Percentiles rank a stretch among this genome's conserved stretches.
Conservation (phyloP, 345 rosid genomes). For the Brassica juncea region DNA sequence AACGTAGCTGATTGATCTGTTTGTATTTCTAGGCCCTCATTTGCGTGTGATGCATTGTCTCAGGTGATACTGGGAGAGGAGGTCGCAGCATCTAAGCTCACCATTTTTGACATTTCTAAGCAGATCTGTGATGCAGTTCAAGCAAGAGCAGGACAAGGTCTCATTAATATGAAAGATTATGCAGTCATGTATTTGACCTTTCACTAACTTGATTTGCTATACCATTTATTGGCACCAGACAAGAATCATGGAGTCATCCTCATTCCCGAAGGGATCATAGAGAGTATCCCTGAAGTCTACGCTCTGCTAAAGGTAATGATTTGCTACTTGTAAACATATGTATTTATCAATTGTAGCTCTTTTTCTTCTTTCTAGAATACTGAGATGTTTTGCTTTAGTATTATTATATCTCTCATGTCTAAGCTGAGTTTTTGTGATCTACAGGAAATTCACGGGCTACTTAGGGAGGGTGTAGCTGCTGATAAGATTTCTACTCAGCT, state of each 20-base stretch:
- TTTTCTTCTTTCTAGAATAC: background rate
- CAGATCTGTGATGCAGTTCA: slow-evolving; percentile 97
- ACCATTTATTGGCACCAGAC: slow-evolving; percentile 49
- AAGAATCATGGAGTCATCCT: slow-evolving; percentile 95
- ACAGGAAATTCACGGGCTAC: slow-evolving; percentile 85
- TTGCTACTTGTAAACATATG: slow-evolving; percentile 12
- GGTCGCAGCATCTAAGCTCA: slow-evolving; percentile 97
- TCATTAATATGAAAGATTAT: slow-evolving; percentile 12
- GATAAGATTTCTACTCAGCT: slow-evolving; percentile 83
- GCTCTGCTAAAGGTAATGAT: slow-evolving; percentile 79
- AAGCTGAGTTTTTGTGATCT: slow-evolving; percentile 25
- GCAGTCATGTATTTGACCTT: slow-evolving; percentile 9
- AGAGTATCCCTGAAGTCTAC: slow-evolving; percentile 95
- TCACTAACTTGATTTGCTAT: slow-evolving; percentile 30
- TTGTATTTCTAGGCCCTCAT: slow-evolving; percentile 16
- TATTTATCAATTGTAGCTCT: slow-evolving; percentile 8
- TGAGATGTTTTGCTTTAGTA: background rate
- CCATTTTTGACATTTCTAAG: slow-evolving; percentile 83
- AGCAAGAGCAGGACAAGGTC: slow-evolving; percentile 90
- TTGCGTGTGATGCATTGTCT: slow-evolving; percentile 12
- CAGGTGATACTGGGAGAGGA: slow-evolving; percentile 98
- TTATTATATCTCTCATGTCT: background rate
- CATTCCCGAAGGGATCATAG: slow-evolving; percentile 96
- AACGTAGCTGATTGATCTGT: background rate
- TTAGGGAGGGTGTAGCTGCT: slow-evolving; percentile 66